A percentile compares a stretch with the other conserved stretches of the same genome.
phyloP scores from a whole-genome alignment of 2,329 filamentous ascomycete species.

The Arthrocladium fulminans region DNA sequence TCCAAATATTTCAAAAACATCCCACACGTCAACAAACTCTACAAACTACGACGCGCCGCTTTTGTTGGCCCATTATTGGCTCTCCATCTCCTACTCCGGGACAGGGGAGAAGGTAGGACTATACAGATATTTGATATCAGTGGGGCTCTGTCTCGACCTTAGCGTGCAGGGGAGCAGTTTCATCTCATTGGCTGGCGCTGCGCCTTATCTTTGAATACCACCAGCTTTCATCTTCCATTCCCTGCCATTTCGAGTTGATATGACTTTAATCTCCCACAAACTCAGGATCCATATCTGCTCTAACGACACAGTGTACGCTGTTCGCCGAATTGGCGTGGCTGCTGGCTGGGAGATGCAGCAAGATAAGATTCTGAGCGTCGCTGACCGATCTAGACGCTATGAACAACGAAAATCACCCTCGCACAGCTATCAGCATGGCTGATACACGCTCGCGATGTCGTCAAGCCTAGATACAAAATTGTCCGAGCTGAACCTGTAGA shows the following conservation, averaged over 20 bases:
- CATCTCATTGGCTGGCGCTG: not conserved
- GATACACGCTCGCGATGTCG: not conserved
- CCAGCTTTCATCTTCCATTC: not conserved
- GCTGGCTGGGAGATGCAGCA: not conserved
- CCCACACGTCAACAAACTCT: no score
- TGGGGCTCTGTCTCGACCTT: not conserved
- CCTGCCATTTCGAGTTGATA: slow-evolving; percentile 1
- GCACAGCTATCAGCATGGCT: not conserved
- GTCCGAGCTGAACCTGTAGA: not conserved
- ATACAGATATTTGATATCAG: slow-evolving; percentile 2
- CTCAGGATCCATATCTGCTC: not conserved
- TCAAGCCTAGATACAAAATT: not conserved
- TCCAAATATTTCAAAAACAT: no score
- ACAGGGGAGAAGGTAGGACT: no score
- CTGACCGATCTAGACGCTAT: no score
- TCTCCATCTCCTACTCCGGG: no score
- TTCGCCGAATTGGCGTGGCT: not conserved
- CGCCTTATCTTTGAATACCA: not conserved
- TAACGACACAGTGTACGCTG: not conserved
- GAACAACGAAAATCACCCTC: not conserved
- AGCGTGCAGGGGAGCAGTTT: not conserved
- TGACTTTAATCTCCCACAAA: not conserved
- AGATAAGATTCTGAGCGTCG: no score
- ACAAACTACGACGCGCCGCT: no score
- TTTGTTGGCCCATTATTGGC: no score